Base-by-base conservation (phyloP, 2,329 filamentous ascomycete genomes). In the Calonectria honghensis region DNA sequence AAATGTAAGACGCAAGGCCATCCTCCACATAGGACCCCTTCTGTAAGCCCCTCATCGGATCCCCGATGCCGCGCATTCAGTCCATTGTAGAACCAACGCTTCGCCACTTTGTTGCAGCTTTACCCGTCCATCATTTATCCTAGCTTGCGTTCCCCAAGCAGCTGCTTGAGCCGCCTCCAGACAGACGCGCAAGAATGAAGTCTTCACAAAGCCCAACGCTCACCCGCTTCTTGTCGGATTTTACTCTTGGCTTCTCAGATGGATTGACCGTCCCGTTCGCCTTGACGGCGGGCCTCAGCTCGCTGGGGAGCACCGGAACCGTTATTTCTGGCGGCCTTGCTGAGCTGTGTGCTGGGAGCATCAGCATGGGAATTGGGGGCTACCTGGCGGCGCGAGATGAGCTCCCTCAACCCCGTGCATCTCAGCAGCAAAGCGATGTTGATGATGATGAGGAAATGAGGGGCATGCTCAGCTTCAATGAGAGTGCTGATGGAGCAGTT, bases 231-330 rank as follows among this genome's bases (percentile, higher is more conserved):
- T 84, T 93, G 16, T 88, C 90, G 50, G 93, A 95, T 84, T 91
- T 93, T 73, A 95, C 94, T 1, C 91, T 95, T 74, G 94, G 94
- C 29, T 91, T 95, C 76, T 92, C 93, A 0, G 94, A 95, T 84
- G 94, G 94, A 16, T 86, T 95, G 74, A 95, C 94, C 0, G 94
- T 95, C 0, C 94, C 94, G 0, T 95, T 95, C 80, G 94, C 94
- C 24, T 86, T 95, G 24, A 95, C 93, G 0, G 93, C 94, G 1
- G 93, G 94, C 3, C 87, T 95, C 5, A 91, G 90, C 27, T 90
- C 89, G 4, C 85, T 93, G 6, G 91, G 91, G 3, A 87, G 89
- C 70, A 90, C 91, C 18, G 89, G 90, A 70, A 91, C 92, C 0
- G 91, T 93, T 69, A 90, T 96, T 29, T 91, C 92, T 50, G 93